Conservation (phyloP, 495 filamentous ascomycete genomes). For the Usnea hakonensis region DNA sequence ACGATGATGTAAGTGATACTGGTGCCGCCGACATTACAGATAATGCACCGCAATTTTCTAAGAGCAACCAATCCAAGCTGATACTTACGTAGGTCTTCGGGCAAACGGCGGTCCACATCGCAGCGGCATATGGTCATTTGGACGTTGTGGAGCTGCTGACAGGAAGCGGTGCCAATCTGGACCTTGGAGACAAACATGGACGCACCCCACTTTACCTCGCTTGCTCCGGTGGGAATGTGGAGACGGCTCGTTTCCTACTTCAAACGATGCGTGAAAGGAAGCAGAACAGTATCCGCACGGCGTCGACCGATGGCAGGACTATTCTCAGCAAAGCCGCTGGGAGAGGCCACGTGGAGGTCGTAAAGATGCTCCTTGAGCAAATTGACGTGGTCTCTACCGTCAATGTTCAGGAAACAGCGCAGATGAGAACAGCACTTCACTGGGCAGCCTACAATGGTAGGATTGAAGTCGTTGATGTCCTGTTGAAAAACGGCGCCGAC, state of each 20-base stretch:
- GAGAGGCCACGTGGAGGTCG: neutral
- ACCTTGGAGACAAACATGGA: neutral
- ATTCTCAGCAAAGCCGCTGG: neutral
- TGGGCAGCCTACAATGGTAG: slow-evolving; percentile 8
- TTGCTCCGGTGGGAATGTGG: neutral
- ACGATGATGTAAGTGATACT: neutral
- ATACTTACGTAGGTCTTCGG: neutral
- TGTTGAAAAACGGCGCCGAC: neutral
- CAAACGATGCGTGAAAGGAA: neutral
- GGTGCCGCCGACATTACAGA: neutral
- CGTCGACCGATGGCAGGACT: neutral
- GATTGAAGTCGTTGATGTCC: neutral
- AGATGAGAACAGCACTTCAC: neutral
- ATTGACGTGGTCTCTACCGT: neutral
- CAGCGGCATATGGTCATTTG: neutral
- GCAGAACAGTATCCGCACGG: neutral
- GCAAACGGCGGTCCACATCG: slow-evolving; percentile 1
- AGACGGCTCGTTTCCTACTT: slow-evolving; percentile 2
- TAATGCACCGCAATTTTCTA: neutral
- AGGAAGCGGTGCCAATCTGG: neutral
- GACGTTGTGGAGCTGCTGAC: neutral
- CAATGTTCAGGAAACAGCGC: neutral
- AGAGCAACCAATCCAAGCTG: neutral
- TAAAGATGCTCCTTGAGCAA: neutral
- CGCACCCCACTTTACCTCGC: neutral